A percentile compares a stretch with the other conserved stretches of the same genome.
Conservation (phyloP, 176 grass and related monocot species). For the Luzula sylvatica region DNA sequence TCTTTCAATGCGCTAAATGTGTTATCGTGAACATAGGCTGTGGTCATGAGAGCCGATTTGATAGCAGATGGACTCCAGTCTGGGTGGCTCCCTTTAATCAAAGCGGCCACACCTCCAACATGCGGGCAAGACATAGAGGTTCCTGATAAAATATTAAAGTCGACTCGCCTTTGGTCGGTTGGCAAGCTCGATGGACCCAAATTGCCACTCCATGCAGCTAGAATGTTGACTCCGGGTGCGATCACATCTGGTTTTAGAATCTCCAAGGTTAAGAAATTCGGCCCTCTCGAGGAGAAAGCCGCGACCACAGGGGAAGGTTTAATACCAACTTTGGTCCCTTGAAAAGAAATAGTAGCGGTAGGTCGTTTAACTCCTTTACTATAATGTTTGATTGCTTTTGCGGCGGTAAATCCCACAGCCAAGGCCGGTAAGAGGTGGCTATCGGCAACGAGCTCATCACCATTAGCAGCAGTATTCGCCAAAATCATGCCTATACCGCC, state of each 20-base stretch:
- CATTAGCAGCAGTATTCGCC: conserved; percentile 58
- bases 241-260: conserved; percentile 86
- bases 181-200: conserved; percentile 73
- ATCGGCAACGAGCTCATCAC: conserved; percentile 91
- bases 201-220: conserved; percentile 84
- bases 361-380: conserved; percentile 31
- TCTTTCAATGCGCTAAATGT: conserved; percentile 48
- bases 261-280: conserved; percentile 78
- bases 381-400: conserved; percentile 49
- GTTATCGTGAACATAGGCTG: conserved; percentile 95
- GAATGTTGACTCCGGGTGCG: conserved; percentile 84
- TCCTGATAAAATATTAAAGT: conserved; percentile 93
- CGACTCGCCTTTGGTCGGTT: conserved; percentile 58
- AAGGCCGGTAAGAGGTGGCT: conserved; percentile 89
- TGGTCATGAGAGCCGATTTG: conserved; percentile 95
- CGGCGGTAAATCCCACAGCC: conserved; percentile 53
- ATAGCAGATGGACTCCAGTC: conserved; percentile 89
- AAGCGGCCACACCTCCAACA: conserved; percentile 76
- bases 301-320: conserved; percentile 86
- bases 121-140: conserved; percentile 99
- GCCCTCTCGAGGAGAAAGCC: conserved; percentile 82
- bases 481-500: conserved; percentile 85
- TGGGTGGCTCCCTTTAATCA: conserved; percentile 84
- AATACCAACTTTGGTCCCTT: conserved; percentile 77
- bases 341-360: conserved; percentile 62